Base-by-base conservation (phyloP, 2,329 filamentous ascomycete genomes). In the Aspergillus candidus region DNA sequence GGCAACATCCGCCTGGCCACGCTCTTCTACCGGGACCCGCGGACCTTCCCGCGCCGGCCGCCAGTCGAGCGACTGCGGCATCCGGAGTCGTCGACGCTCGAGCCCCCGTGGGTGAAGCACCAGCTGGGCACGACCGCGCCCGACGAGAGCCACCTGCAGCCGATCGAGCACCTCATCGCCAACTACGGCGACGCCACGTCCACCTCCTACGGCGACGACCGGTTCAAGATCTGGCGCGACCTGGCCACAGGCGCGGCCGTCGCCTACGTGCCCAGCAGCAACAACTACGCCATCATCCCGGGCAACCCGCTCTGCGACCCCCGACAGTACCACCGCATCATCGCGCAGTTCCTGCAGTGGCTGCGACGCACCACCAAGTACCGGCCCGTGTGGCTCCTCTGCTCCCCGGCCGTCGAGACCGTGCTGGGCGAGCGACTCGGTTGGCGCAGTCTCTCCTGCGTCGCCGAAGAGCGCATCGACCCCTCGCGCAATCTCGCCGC, bases 131-230 rank as follows among this genome's bases (percentile, higher is more conserved):
- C 69, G 11, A 69, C 71, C 53, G 67, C 67, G 10, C 53, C 67
- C 53, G 74, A 68, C 44, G 62, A 69, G 40, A 70, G 73, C 6
- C 74, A 82, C 39, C 72, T 85, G 42, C 89, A 89, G 40, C 76
- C 87, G 0, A 64, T 96, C 4, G 87, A 90, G 62, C 85, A 94
- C 61, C 81, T 96, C 34, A 89, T 96, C 63, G 88, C 88, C 60
- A 96, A 96, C 66, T 96, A 96, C 56, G 90, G 90, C 50, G 90
- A 96, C 66, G 88, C 90, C 2, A 89, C 88, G 38, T 94, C 94
- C 60, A 96, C 90, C 0, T 93, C 88, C 0, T 96, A 89, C 88
- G 78, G 93, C 6, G 90, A 96, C 63, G 86, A 89, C 6, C 82
- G 88, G 6, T 95, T 90, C 64, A 77, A 87, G 59, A 82, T 94